Evolutionary conservation across 805 yeast genomes (phyloP).

Genomic region (Cyberlindnera maritima): DNA sequence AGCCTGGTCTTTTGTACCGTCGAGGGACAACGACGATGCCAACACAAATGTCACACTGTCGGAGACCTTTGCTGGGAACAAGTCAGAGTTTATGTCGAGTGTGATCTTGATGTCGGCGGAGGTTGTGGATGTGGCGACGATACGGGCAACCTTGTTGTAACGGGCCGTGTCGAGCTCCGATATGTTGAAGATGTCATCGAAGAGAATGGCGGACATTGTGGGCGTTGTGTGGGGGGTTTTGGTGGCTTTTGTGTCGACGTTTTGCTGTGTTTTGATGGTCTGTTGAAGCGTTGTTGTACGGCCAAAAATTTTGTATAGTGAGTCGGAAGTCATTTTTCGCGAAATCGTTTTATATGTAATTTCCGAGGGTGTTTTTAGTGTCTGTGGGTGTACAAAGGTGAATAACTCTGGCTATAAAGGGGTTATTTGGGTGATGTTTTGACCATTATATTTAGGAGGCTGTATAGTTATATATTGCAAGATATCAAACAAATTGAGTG

Average conservation of each 20-base stretch:
- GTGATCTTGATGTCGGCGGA: constrained; percentile 78
- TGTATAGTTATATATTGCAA: too few relatives aligned
- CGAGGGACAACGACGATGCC: constrained; percentile 68
- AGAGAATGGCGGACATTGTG: constrained; percentile 77
- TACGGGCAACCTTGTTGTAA: constrained; percentile 87
- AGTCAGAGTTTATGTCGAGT: constrained; percentile 85
- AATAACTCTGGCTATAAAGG: not conserved
- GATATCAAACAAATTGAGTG: too few relatives aligned
- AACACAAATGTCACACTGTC: constrained; percentile 84
- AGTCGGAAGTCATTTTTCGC: not conserved
- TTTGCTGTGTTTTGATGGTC: not conserved
- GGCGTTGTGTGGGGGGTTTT: too few relatives aligned
- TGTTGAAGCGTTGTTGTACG: not conserved
- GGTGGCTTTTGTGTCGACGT: not conserved
- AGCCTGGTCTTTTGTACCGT: constrained; percentile 44
- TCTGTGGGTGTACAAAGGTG: not conserved
- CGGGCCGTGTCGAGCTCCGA: constrained; percentile 83
- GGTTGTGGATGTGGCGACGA: constrained; percentile 84
- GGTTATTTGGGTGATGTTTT: too few relatives aligned
- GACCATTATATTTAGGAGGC: too few relatives aligned
- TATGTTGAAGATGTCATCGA: constrained; percentile 89
- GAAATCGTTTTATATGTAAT: not conserved
- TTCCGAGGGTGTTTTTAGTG: not conserved
- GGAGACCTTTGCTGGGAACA: constrained; percentile 76
- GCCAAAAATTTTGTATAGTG: not conserved